These are phyloP conservation scores for Xylaria intraflava DNA, from an alignment of 495 filamentous ascomycete genomes.

Conservation along the genomic window DNA sequence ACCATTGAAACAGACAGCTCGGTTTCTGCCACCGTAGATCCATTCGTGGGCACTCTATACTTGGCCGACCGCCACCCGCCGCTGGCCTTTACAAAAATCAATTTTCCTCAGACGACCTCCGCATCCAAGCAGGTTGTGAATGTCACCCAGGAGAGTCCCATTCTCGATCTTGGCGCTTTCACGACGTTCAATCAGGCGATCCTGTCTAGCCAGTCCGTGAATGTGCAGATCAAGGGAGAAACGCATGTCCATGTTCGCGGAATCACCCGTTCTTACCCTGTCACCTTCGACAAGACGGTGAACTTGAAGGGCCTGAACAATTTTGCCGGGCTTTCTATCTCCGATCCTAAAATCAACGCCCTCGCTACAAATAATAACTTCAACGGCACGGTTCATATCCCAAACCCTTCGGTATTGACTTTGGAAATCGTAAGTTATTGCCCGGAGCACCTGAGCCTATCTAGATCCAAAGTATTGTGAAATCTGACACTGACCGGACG, in stretches of 20 bases:
- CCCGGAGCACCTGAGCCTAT: neutral
- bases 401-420: slow-evolving; percentile 62
- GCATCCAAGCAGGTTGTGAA: slow-evolving; percentile 49
- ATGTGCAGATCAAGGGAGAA: slow-evolving; percentile 33
- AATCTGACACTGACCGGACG: neutral
- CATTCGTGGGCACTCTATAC: slow-evolving; percentile 40
- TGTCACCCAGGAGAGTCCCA: slow-evolving; percentile 50
- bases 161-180: slow-evolving; percentile 50
- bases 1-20: slow-evolving; percentile 48
- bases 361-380: slow-evolving; percentile 52
- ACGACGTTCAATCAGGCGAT: slow-evolving; percentile 56
- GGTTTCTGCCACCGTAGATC: slow-evolving; percentile 37
- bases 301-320: slow-evolving; percentile 34
- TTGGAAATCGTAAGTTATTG: slow-evolving; percentile 51
- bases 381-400: slow-evolving; percentile 56
- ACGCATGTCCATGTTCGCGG: slow-evolving; percentile 35
- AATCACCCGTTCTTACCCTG: slow-evolving; percentile 27
- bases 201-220: slow-evolving; percentile 30
- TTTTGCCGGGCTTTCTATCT: slow-evolving; percentile 54
- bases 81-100: slow-evolving; percentile 46
- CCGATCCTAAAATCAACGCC: slow-evolving; percentile 41
- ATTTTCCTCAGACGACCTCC: slow-evolving; percentile 47
- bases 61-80: slow-evolving; percentile 50
- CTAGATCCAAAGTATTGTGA: neutral
- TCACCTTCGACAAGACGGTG: slow-evolving; percentile 41